Evolutionary conservation across 192 early-diverging fungal genomes (phyloP).

Genomic region (Phycomyces blakesleeanus): DNA sequence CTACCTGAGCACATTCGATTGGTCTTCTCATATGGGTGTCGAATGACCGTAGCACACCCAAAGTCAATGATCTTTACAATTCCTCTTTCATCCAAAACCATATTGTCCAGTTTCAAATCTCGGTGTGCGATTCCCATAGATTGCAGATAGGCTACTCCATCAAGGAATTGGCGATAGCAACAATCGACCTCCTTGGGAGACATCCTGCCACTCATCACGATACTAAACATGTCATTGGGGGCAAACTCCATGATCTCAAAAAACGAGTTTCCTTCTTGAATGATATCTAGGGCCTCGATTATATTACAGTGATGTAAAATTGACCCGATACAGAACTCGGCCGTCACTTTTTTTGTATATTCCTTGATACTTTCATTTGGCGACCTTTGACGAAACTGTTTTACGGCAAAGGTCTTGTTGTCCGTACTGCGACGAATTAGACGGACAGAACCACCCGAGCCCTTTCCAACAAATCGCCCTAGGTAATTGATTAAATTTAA

Average conservation of each 20-base stretch:
- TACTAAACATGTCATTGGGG: constrained; percentile 81
- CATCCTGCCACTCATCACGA: constrained; percentile 73
- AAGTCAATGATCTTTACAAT: constrained; percentile 89
- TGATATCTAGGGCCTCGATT: constrained; percentile 75
- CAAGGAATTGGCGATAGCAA: constrained; percentile 74
- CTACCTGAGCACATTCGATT: constrained; percentile 44
- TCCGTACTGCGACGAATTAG: constrained; percentile 58
- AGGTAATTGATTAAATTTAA: background rate
- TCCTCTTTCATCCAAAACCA: constrained; percentile 67
- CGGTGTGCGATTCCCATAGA: constrained; percentile 75
- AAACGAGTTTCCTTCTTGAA: constrained; percentile 59
- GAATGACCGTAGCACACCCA: constrained; percentile 82
- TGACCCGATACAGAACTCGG: constrained; percentile 83
- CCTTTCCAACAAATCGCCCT: constrained; percentile 54
- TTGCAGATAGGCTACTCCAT: constrained; percentile 77
- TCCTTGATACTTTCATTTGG: constrained; percentile 64
- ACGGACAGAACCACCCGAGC: constrained; percentile 71
- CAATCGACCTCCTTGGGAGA: constrained; percentile 75
- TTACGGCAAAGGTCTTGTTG: constrained; percentile 68
- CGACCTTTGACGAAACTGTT: constrained; percentile 71
- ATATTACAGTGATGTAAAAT: constrained; percentile 74
- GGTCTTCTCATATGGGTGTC: constrained; percentile 71
- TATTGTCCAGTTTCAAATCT: constrained; percentile 85
- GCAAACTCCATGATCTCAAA: constrained; percentile 93
- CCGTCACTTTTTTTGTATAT: constrained; percentile 80